Base-by-base conservation (phyloP, 108 stramenopile species). In the Cyclotella baltica region DNA sequence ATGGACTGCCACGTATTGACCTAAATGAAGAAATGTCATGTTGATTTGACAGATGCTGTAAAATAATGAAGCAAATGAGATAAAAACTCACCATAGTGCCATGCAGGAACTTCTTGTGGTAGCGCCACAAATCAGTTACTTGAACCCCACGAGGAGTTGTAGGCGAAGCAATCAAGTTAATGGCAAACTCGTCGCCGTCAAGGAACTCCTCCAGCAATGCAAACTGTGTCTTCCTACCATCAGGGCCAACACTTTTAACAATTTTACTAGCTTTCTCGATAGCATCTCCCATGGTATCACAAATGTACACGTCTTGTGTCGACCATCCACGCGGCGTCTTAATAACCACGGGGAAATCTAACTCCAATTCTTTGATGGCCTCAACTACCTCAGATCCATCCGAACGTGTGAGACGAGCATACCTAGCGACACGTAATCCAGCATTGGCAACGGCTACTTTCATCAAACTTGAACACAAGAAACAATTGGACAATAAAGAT, bases 71-170 rank as follows among this genome's bases (percentile, higher is more conserved):
- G 40, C 6, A 6, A 48, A 48, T 4, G 6, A 48, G 47, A n/a
- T 48, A 48, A 6, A 22, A 3, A 69, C 77, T 64, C 37, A 78
- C 74, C 55, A 68, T 68, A 0, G 67, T 68, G 3, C 83, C 83
- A 70, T 84, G 73, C 15, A 74, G 55, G 23, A 61, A 61, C 11
- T 76, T 43, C 73, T 87, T 87, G 56, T 85, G 76, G 52, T 87
- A 87, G 59, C 62, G 66, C 87, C 87, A 87, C 30, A 87, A 64
- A 46, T 87, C 87, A 29, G 84, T 87, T 13, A 87, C 87, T 52
- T 79, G 81, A 1, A 87, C 81, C 16, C 84, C 87, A 28, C 84
- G 57, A 20, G 83, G 75, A 25, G 81, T 83, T 22, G 87, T 79
- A 8, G 84, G 87, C 22, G 56, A 51, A 2, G 87, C 84, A 3